Conservation (phyloP, 164 flowering plant species). For the Akebia trifoliata region DNA sequence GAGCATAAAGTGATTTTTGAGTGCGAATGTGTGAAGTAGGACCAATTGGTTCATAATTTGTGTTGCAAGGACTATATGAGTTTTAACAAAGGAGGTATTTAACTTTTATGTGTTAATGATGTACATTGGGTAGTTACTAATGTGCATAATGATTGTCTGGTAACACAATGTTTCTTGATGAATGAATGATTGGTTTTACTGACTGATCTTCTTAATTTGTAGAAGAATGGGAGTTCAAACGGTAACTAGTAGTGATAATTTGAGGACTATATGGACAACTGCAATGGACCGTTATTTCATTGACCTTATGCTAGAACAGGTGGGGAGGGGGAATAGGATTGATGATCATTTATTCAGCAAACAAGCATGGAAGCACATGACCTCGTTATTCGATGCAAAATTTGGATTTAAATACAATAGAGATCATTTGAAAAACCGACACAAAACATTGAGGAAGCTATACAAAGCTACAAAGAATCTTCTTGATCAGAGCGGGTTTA, state of each 20-base stretch:
- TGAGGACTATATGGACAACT: constrained; percentile 60
- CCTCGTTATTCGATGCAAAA: constrained; percentile 38
- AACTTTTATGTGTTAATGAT: background rate
- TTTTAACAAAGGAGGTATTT: too few species aligned
- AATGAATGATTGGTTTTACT: background rate
- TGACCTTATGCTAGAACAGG: constrained; percentile 54
- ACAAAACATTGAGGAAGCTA: constrained; percentile 50
- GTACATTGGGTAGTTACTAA: background rate
- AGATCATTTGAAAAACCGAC: constrained; percentile 52
- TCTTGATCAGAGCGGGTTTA: constrained; percentile 44
- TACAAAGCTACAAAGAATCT: constrained; percentile 38
- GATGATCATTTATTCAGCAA: constrained; percentile 49
- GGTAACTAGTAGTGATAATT: constrained; percentile 27
- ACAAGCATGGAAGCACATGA: constrained; percentile 55
- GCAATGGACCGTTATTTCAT: constrained; percentile 59
- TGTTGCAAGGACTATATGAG: too few species aligned
- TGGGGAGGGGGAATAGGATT: constrained; percentile 33
- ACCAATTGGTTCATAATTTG: too few species aligned
- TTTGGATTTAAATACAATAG: constrained; percentile 40
- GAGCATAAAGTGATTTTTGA: too few species aligned
- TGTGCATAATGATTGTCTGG: background rate
- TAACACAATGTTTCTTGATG: background rate
- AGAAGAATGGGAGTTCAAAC: constrained; percentile 28
- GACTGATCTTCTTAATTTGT: constrained; percentile 5
- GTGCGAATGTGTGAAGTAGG: too few species aligned